Evolutionary conservation across 768 basidiomycete genomes (phyloP), one percentile per base, ranked within the genome.

Genomic region (Russula compacta): DNA sequence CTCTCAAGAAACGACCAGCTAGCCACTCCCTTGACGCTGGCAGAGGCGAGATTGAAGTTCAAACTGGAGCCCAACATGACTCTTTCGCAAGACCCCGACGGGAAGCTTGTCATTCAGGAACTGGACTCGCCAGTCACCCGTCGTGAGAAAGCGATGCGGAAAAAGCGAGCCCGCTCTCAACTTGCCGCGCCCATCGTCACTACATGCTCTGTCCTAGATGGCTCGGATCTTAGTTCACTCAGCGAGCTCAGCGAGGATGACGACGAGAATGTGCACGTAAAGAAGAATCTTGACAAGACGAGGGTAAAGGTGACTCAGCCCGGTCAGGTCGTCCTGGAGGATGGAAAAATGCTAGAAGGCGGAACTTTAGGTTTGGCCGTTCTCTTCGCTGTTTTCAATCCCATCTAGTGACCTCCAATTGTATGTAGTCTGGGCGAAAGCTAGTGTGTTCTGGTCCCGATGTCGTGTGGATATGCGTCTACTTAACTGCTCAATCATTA

Each of bases 381-480:
- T 54, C n/a, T n/a, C 24, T 42, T 29, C 40, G 24, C 17, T 19
- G 53, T 48, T 15, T 56, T 4, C 58, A 11, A 54, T 53, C 58
- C 7, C 6, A 62, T 43, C 49, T 32, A 19, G 55, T 42, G 48
- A 53, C 17, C 29, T 33, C 44, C 17, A 21, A 10, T 9, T 60
- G 3, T 55, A 11, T 60, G 3, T 55, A 91, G 92, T 94, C 0
- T 95, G 92, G 92, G 91, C 87, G 0, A 93, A 92, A 78, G 75
- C 81, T 58, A 76, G 86, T 86, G 66, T 62, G 83, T 72, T 21
- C 32, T 46, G 53, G 44, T 17, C 48, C 19, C 58, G 38, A 38
- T n/a, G 56, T 46, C 50, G 56, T 52, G 51, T 24, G 43, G 19
- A 19, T 32, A 61, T 12, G 12, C 58, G 14, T 49, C 21, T 49